Evolutionary conservation across 768 basidiomycete genomes (phyloP).

Genomic region (Xerocomus brunneocitrinus): DNA sequence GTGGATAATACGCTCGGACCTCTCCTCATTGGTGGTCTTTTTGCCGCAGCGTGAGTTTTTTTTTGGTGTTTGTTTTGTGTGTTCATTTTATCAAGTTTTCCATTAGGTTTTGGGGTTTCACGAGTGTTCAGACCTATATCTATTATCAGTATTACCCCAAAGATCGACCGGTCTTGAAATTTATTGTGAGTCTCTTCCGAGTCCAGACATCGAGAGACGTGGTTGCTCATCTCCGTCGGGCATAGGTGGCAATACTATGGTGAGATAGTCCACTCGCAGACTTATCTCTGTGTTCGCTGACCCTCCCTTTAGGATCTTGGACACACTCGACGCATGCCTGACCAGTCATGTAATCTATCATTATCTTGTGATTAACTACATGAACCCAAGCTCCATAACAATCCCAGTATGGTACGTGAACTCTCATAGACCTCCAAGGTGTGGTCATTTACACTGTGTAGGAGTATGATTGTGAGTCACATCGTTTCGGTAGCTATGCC

Average conservation of each 20-base stretch:
- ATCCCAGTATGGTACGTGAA: slow-evolving; percentile 43
- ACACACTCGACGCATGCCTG: slow-evolving; percentile 52
- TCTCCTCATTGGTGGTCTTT: slow-evolving; percentile 48
- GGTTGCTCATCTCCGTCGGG: slow-evolving; percentile 37
- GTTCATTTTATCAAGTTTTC: neutral
- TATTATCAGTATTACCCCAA: slow-evolving; percentile 41
- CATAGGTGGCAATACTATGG: slow-evolving; percentile 21
- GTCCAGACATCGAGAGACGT: neutral
- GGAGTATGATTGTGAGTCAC: slow-evolving; percentile 49
- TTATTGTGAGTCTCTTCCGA: slow-evolving; percentile 28
- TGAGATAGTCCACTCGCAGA: neutral
- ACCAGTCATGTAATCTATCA: slow-evolving; percentile 54
- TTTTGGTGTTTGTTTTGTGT: neutral
- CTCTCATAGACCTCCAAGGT: no score
- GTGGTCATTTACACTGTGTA: slow-evolving; percentile 12
- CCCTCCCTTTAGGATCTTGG: slow-evolving; percentile 33
- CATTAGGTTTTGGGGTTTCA: slow-evolving; percentile 54
- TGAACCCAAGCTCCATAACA: slow-evolving; percentile 41
- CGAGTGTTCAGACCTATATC: slow-evolving; percentile 49
- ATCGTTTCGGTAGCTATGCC: neutral
- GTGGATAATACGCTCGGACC: slow-evolving; percentile 47
- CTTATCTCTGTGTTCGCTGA: neutral
- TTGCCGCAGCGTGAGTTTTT: slow-evolving; percentile 46
- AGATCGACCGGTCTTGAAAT: slow-evolving; percentile 34
- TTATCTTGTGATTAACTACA: slow-evolving; percentile 54